These are phyloP conservation scores for Brassica hybrid DNA, from an alignment of 441 rosid genomes.

Conservation along the genomic window DNA sequence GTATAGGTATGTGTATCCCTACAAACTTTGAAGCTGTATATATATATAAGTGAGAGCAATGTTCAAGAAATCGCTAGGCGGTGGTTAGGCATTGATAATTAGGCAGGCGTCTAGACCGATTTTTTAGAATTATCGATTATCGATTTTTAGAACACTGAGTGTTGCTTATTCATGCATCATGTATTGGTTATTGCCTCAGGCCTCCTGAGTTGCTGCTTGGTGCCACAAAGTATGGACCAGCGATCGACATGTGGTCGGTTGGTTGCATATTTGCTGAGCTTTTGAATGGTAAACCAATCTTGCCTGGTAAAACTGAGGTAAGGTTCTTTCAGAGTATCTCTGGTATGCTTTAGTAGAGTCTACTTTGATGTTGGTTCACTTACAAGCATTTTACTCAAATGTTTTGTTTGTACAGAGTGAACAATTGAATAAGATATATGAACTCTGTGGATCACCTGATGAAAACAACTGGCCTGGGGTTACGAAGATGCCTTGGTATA, in stretches of 20 bases:
- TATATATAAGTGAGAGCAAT: too few species aligned
- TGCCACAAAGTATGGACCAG: conserved; percentile 95
- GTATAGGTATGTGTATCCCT: conserved; percentile 71
- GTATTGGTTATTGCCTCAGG: conserved; percentile 48
- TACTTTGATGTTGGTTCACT: conserved; percentile 22
- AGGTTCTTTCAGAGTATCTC: conserved; percentile 20
- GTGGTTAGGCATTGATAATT: too few species aligned
- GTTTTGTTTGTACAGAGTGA: conserved; percentile 59
- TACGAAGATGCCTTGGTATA: conserved; percentile 90
- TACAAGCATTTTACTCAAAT: conserved; percentile 3
- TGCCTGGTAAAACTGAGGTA: conserved; percentile 94
- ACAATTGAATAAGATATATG: conserved; percentile 92
- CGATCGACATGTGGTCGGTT: conserved; percentile 99
- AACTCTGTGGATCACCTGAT: conserved; percentile 93
- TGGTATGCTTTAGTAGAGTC: background rate
- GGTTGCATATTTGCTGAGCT: conserved; percentile 98
- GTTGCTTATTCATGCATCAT: too few species aligned
- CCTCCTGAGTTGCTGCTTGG: conserved; percentile 99
- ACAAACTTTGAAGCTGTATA: background rate
- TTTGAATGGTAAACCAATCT: conserved; percentile 84
- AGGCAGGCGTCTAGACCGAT: too few species aligned
- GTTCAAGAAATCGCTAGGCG: too few species aligned
- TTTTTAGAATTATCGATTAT: background rate
- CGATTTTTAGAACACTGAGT: too few species aligned
- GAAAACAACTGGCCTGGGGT: conserved; percentile 96